Base-by-base conservation (phyloP, 495 filamentous ascomycete species). In the Diplogelasinospora grovesii region DNA sequence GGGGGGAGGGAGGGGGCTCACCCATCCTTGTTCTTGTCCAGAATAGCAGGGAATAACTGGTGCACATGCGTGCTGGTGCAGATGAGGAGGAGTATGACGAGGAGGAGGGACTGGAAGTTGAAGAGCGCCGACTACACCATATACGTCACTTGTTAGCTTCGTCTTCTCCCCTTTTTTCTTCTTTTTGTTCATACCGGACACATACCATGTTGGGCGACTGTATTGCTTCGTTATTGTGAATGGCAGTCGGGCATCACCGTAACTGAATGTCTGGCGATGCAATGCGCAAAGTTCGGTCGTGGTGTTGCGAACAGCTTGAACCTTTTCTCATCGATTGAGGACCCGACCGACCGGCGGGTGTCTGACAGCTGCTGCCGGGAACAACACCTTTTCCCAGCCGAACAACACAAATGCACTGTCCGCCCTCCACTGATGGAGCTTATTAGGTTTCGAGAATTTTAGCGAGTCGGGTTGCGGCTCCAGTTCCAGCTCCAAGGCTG, bases 41-140 rank as follows among this genome's bases (percentile, higher is more conserved):
- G 88, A 52, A 94, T 84, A 5, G 83, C 82, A 0, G 92, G 92
- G 61, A 94, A 85, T 36, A 90, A 75, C 48, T 83, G 82, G 68
- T 97, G 92, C 26, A 86, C 77, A 70, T 97, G 95, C 32, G 92
- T 75, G 64, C 83, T 88, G 22, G 92, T 96, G 70, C 92, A 98
- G 57, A 98, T 92, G 45, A 90, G 77, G 52, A 98, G 85, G 30
- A 97, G 80, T 53, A 98, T 81, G 53, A 95, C 87, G 50, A 96
- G 77, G 28, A 98, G 75, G 41, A 96, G 80, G 37, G 85, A 88
- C 57, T 93, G 85, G 73, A 98, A 95, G 68, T 97, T 95, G 79
- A 98, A 97, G 47, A 98, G 81, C 21, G 93, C 92, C 46, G 90
- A 82, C 92, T 95, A 49, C 22, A 43, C 9, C 20, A 41, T 10